Percentiles rank a stretch among this genome's conserved stretches.
phyloP scores from a whole-genome alignment of 257 asterid species.

The Leptodermis oblonga region DNA sequence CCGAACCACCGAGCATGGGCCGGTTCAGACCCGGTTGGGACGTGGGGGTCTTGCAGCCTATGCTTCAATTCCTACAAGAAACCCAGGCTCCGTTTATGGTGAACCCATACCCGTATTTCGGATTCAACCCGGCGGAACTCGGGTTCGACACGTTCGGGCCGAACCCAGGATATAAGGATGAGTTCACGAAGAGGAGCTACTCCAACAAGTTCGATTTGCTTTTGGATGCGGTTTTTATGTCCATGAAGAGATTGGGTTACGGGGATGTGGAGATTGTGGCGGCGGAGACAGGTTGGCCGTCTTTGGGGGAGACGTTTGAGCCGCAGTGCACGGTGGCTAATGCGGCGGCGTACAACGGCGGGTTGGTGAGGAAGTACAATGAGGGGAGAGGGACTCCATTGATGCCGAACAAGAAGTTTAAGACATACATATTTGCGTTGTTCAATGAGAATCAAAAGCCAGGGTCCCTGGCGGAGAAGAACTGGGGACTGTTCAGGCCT shows the following conservation, averaged over 20 bases:
- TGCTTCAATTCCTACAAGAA: conserved; percentile 57
- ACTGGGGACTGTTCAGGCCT: conserved; percentile 78
- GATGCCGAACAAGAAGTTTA: conserved; percentile 64
- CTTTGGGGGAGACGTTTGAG: conserved; percentile 56
- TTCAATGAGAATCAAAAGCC: conserved; percentile 73
- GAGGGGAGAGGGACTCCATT: conserved; percentile 73
- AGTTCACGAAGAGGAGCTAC: conserved; percentile 36
- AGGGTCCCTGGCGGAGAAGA: conserved; percentile 63
- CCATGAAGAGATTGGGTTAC: conserved; percentile 71
- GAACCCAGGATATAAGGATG: conserved; percentile 36
- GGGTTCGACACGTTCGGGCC: conserved; percentile 44
- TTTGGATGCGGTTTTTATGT: conserved; percentile 56
- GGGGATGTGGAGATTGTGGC: conserved; percentile 65
- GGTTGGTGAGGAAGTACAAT: conserved; percentile 41
- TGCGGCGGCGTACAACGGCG: conserved; percentile 71
- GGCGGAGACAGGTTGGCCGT: conserved; percentile 94
- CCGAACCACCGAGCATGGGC: conserved; percentile 70
- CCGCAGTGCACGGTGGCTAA: conserved; percentile 59
- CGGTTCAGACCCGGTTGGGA: conserved; percentile 85
- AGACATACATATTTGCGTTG: conserved; percentile 54
- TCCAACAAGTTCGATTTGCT: conserved; percentile 71
- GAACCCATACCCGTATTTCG: conserved; percentile 90
- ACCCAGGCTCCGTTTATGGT: conserved; percentile 78
- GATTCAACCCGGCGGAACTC: conserved; percentile 42
- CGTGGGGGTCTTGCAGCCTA: conserved; percentile 51